Base-by-base conservation (phyloP, 2,329 filamentous ascomycete genomes). In the Phialophora chinensis region DNA sequence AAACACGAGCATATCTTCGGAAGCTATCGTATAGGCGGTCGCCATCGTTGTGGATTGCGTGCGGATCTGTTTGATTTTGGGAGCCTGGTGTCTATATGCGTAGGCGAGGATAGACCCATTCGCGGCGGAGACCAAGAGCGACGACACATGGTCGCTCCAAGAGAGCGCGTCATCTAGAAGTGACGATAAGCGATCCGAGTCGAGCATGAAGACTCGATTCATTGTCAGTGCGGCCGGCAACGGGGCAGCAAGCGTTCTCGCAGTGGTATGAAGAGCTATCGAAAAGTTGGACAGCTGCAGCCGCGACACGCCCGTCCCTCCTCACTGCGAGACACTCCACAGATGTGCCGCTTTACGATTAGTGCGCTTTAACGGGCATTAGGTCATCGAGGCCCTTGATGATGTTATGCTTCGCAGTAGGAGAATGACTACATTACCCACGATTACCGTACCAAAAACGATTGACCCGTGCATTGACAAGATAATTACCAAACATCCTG, bases 101-200 rank as follows among this genome's bases (percentile, higher is more conserved):
- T 73, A 72, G 11, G 72, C 71, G 14, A 73, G 68, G 33, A 73
- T 70, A 10, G 72, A 72, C 12, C 72, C 72, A 44, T 73, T 73
- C 29, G 61, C 54, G 20, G 72, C 71, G 14, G 70, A 72, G 8
- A 73, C 70, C 67, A 71, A 68, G 35, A 73, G 65, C n/a, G 71
- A 73, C 7, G 70, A 71, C 20, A 72, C 68, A 55, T 67, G 53
- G n/a, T 69, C 63, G 47, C 67, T 69, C 70, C 71, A 73, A n/a
- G 63, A 63, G 38, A 73, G 60, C 12, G 71, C 71, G n/a, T 73
- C 69, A 25, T 56, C 50, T 14, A 73, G 69, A 25, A 73, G 65
- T 17, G 67, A 62, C 17, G 70, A 73, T 5, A 73, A 60, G 42
- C 69, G 69, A 33, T 61, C 65, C 27, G 71, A 72, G 57, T 73